phyloP scores from a whole-genome alignment of 495 filamentous ascomycete genomes.

The Aspergillus ostianus region DNA sequence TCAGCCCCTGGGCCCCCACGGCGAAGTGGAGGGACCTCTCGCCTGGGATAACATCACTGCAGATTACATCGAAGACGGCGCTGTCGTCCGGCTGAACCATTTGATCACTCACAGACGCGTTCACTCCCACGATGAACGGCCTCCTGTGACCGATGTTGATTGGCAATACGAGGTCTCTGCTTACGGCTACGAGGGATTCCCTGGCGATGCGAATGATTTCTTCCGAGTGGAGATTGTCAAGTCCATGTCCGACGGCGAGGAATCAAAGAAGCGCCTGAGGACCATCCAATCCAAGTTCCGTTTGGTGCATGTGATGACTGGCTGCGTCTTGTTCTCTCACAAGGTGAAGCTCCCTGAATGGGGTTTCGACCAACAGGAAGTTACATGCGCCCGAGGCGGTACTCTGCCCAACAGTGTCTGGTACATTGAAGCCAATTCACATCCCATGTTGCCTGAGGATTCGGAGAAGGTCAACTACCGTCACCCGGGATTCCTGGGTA shows the following conservation, averaged over 20 bases:
- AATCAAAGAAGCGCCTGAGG: constrained; percentile 79
- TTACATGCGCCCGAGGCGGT: constrained; percentile 91
- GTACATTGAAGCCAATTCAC: constrained; percentile 89
- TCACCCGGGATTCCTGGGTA: constrained; percentile 93
- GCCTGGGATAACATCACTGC: constrained; percentile 79
- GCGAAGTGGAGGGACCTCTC: constrained; percentile 72
- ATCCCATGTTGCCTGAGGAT: constrained; percentile 67
- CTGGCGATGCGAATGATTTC: constrained; percentile 93
- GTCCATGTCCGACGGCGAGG: constrained; percentile 74
- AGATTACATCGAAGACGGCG: constrained; percentile 73
- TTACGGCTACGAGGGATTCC: constrained; percentile 95
- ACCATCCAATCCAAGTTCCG: constrained; percentile 97
- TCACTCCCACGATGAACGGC: constrained; percentile 95
- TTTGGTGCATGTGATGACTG: constrained; percentile 93
- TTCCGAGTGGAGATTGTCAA: constrained; percentile 95
- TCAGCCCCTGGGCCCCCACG: constrained; percentile 75
- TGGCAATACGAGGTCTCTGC: constrained; percentile 99
- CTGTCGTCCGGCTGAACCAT: constrained; percentile 80
- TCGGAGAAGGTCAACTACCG: constrained; percentile 94
- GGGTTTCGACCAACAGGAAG: constrained; percentile 96
- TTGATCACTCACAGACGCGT: constrained; percentile 77
- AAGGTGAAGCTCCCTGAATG: constrained; percentile 98
- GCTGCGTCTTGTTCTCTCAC: constrained; percentile 94
- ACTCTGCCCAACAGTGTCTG: constrained; percentile 95
- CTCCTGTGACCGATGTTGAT: constrained; percentile 94